Base-by-base conservation (phyloP, 305 asterid species). In the Fraxinus sp. region DNA sequence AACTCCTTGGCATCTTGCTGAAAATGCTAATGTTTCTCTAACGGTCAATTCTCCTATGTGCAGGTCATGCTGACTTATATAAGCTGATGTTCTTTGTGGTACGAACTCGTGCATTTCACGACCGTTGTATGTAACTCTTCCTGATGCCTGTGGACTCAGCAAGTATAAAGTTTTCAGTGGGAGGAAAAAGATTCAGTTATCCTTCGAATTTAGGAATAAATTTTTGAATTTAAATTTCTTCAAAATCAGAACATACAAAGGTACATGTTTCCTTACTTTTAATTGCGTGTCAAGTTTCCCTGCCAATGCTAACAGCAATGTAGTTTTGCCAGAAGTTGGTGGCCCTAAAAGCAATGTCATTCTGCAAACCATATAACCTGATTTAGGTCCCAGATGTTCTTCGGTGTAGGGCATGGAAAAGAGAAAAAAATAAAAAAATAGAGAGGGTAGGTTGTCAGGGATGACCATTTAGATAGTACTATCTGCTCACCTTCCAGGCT, bases 1-100 rank as follows among this genome's bases (percentile, higher is more conserved):
- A 78, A 95, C 97, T 72, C 99, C 99, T 90, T 94, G 99, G 82
- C 97, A 95, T 89, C 98, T 92, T 30, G 98, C 99, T 5, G 98
- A 94, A 88, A 95, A 95, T 24, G 95, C 94, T 81, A 95, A 55
- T 36, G 99, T 95, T 87, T 95, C 99, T 81, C 97, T 85, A 55
- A 95, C 99, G 39, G 99, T 95, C 90, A 95, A 9, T 86, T 95
- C 97, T 84, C 94, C 97, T 44, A 95, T 91, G 66, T 95, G 99
- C 85, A 95, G 92, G 88, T 95, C 99, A 85, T 92, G 78, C 85
- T 95, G 98, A 82, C 98, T 95, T 70, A 94, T 95, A 87, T 95
- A 95, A 64, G 99, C 98, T 0, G 98, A 91, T 35, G 98, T 83
- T 70, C 99, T 88, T 76, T 92, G 97, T 2, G 99, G 97, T 26